Evolutionary conservation across 768 basidiomycete species (phyloP).

Genomic region (Tulasnella sp.): DNA sequence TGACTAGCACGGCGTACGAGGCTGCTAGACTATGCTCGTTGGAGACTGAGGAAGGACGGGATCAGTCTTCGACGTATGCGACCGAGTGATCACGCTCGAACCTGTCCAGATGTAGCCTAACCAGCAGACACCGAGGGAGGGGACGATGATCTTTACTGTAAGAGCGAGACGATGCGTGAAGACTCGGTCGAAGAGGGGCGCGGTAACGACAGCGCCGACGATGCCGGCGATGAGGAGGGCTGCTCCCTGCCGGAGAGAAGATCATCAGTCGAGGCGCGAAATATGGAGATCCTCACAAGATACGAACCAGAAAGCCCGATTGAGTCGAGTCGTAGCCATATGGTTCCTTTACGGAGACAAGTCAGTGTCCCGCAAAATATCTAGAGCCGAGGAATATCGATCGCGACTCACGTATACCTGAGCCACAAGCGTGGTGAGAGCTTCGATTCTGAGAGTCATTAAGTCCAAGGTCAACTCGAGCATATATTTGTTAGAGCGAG

Average conservation of each 20-base stretch:
- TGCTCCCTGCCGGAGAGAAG: constrained; percentile 8
- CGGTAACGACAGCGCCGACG: constrained; percentile 49
- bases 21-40: constrained; percentile 42
- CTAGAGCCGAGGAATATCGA: neutral
- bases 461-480: no score
- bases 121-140: constrained; percentile 48
- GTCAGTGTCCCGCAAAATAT: neutral
- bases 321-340: constrained; percentile 54
- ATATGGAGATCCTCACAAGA: constrained; percentile 33
- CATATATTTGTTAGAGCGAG: neutral
- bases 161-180: constrained; percentile 59
- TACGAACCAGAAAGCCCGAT: constrained; percentile 44
- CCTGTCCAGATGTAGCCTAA: constrained; percentile 72
- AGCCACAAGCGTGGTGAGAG: constrained; percentile 55
- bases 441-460: constrained; percentile 46
- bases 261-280: neutral
- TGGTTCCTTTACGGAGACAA: constrained; percentile 40
- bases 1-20: constrained; percentile 52
- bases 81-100: constrained; percentile 24
- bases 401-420: constrained; percentile 48
- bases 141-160: constrained; percentile 47
- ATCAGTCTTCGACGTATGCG: neutral
- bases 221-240: constrained; percentile 39
- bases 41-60: constrained; percentile 30
- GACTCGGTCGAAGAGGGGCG: constrained; percentile 74